Evolutionary conservation across 129 eudicot species (phyloP).

Genomic region (Silybum marianum): DNA sequence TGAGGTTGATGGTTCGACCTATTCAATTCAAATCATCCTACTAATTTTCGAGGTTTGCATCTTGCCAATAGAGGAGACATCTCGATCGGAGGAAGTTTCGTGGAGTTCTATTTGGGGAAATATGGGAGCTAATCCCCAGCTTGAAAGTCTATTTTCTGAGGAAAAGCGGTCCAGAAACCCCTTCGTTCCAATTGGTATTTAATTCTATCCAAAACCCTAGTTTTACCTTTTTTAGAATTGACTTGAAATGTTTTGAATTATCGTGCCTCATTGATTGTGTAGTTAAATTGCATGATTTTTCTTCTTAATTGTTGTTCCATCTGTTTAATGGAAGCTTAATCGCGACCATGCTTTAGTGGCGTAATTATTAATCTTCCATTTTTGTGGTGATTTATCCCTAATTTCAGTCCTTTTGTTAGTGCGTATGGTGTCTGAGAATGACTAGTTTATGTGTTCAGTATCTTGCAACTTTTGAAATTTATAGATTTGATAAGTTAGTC

Average conservation of each 20-base stretch:
- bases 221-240: not conserved
- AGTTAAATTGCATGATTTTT: not conserved
- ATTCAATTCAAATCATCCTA: not conserved
- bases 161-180: constrained; percentile 79
- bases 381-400: constrained; percentile 7
- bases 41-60: not conserved
- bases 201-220: constrained; percentile 30
- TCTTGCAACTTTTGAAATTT: not conserved
- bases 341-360: not conserved
- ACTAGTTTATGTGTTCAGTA: not conserved
- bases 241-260: constrained; percentile 1
- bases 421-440: not conserved
- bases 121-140: constrained; percentile 75
- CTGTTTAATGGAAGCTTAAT: not conserved
- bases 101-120: constrained; percentile 18
- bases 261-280: not conserved
- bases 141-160: constrained; percentile 56
- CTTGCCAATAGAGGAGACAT: not conserved
- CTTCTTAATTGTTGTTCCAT: not conserved
- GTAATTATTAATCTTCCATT: not conserved
- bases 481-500: constrained; percentile 5
- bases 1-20: not conserved
- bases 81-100: constrained; percentile 7
- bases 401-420: not conserved
- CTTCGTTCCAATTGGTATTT: constrained; percentile 78